phyloP scores from a whole-genome alignment of 2,329 filamentous ascomycete species.

The Curvularia hawaiiensis region DNA sequence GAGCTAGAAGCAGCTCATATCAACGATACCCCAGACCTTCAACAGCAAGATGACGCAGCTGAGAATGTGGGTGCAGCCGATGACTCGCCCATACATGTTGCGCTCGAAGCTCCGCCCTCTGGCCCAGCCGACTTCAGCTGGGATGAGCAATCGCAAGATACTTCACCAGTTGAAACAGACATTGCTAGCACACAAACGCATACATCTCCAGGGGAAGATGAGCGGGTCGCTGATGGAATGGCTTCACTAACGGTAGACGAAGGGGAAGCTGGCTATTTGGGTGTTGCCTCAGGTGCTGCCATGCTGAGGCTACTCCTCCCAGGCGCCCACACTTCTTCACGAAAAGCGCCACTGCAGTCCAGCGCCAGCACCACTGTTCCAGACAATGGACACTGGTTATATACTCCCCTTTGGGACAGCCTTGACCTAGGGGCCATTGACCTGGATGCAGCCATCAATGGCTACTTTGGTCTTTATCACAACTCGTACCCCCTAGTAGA shows the following conservation, averaged over 20 bases:
- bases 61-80: not conserved
- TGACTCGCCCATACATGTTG: constrained; percentile 4
- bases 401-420: not conserved
- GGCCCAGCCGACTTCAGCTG: constrained; percentile 5
- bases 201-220: not conserved
- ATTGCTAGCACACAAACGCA: not conserved
- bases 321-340: constrained; percentile 7
- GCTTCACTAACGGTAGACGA: constrained; percentile 17
- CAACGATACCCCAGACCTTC: not conserved
- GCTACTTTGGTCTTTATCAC: constrained; percentile 56
- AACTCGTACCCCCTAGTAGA: constrained; percentile 55
- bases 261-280: constrained; percentile 53
- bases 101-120: constrained; percentile 8
- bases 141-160: constrained; percentile 6
- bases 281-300: constrained; percentile 54
- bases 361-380: not conserved
- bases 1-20: constrained; percentile 6
- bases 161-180: not conserved
- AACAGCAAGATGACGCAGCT: not conserved
- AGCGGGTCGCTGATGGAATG: constrained; percentile 1
- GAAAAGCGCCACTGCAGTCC: constrained; percentile 2
- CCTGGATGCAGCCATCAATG: constrained; percentile 37
- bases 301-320: constrained; percentile 42
- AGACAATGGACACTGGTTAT: not conserved
- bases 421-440: not conserved